These are phyloP conservation scores for Fusarium sterilihyphosum DNA, from an alignment of 2,329 filamentous ascomycete species.

Conservation along the genomic window DNA sequence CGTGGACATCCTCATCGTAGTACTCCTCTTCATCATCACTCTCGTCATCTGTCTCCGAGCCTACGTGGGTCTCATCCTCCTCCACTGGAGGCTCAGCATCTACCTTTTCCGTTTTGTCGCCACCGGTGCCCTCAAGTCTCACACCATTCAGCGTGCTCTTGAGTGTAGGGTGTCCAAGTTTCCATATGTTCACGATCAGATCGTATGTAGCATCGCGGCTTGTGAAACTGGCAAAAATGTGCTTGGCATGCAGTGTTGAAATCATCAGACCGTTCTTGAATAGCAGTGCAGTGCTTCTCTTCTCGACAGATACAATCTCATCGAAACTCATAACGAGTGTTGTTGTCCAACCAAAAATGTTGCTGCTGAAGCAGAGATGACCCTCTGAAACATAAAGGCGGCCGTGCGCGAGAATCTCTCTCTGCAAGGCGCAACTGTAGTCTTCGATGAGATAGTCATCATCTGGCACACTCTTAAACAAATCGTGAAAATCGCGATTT, in stretches of 20 bases:
- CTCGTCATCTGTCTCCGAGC: constrained; percentile 66
- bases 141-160: constrained; percentile 93
- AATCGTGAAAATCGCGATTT: constrained; percentile 91
- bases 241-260: constrained; percentile 92
- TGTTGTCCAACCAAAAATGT: constrained; percentile 97
- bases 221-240: constrained; percentile 94
- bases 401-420: constrained; percentile 94
- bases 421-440: constrained; percentile 95
- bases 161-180: constrained; percentile 90
- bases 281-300: constrained; percentile 92
- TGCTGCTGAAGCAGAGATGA: constrained; percentile 98
- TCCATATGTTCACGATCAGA: constrained; percentile 97
- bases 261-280: constrained; percentile 99
- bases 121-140: constrained; percentile 80
- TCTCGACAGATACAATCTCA: constrained; percentile 96
- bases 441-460: constrained; percentile 99
- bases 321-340: constrained; percentile 98
- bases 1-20: constrained; percentile 79
- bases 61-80: constrained; percentile 59
- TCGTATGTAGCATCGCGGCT: constrained; percentile 97
- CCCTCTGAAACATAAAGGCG: constrained; percentile 96
- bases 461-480: constrained; percentile 97
- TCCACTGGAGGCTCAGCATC: constrained; percentile 57
- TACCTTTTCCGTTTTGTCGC: constrained; percentile 90
- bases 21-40: constrained; percentile 71